A percentile compares a stretch with the other conserved stretches of the same genome.
Conservation (phyloP, 805 yeast species). For the Wickerhamomyces sydowiorum region DNA sequence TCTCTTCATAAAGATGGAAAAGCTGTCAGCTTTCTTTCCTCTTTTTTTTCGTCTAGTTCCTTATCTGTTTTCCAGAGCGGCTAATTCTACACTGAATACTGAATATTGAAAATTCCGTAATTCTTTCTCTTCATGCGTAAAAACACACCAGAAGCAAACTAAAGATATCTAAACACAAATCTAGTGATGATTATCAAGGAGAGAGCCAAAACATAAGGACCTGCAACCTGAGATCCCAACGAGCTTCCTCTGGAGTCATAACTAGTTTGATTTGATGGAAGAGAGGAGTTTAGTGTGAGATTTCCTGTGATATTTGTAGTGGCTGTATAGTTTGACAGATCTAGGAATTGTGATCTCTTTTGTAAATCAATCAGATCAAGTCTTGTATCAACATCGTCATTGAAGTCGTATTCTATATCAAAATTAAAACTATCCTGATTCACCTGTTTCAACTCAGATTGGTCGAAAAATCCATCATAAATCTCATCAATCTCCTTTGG, state of each 20-base stretch:
- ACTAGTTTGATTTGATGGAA: background rate
- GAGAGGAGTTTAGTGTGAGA: background rate
- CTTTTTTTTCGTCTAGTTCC: too few species aligned
- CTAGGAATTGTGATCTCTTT: background rate
- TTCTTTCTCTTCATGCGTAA: too few species aligned
- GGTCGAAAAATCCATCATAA: background rate
- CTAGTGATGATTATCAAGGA: background rate
- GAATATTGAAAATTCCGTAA: background rate
- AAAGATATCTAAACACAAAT: background rate
- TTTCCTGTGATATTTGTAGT: background rate
- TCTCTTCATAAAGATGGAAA: too few species aligned
- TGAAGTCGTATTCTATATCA: background rate
- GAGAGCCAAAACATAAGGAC: background rate
- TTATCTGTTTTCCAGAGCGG: background rate
- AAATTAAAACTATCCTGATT: constrained; percentile 1
- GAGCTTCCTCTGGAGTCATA: background rate
- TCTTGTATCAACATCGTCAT: background rate
- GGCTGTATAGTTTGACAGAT: background rate
- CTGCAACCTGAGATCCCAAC: background rate
- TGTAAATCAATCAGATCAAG: background rate
- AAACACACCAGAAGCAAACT: background rate
- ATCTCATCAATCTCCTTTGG: constrained; percentile 1
- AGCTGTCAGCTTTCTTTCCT: too few species aligned
- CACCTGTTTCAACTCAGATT: background rate
- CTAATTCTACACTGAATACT: background rate